Evolutionary conservation across 2,329 filamentous ascomycete genomes (phyloP).

Genomic region (Penicillium nordicum): DNA sequence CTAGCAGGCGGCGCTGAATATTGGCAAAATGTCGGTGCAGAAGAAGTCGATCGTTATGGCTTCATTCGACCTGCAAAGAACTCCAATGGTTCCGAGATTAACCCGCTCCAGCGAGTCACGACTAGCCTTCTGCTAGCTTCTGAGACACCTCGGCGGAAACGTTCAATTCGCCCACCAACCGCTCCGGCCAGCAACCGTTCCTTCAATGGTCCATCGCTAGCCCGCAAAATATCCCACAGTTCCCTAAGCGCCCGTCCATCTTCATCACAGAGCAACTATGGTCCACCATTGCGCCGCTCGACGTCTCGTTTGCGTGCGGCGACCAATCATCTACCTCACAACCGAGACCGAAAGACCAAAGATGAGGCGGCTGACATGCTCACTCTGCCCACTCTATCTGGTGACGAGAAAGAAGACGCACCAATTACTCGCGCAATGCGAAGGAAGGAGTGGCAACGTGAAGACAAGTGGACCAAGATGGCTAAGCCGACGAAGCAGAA

Average conservation of each 20-base stretch:
- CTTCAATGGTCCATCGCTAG: slow-evolving; percentile 40
- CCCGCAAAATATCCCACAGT: slow-evolving; percentile 41
- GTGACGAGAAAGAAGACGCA: slow-evolving; percentile 47
- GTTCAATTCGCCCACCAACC: slow-evolving; percentile 51
- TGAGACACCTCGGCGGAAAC: slow-evolving; percentile 53
- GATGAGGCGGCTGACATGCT: slow-evolving; percentile 65
- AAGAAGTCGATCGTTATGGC: slow-evolving; percentile 62
- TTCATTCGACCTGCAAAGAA: slow-evolving; percentile 51
- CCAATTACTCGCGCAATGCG: slow-evolving; percentile 49
- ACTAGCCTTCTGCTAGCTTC: slow-evolving; percentile 57
- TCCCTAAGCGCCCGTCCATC: slow-evolving; percentile 41
- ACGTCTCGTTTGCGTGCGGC: slow-evolving; percentile 50
- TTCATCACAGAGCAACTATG: slow-evolving; percentile 47
- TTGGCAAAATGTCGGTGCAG: slow-evolving; percentile 59
- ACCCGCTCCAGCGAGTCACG: slow-evolving; percentile 56
- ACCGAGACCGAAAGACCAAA: slow-evolving; percentile 52
- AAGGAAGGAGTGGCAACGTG: slow-evolving; percentile 59
- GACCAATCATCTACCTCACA: slow-evolving; percentile 52
- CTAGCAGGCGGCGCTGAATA: slow-evolving; percentile 63
- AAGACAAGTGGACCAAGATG: slow-evolving; percentile 68
- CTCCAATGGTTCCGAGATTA: slow-evolving; percentile 33
- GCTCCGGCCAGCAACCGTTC: slow-evolving; percentile 46
- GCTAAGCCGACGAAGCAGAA: slow-evolving; percentile 49
- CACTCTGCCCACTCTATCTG: slow-evolving; percentile 54
- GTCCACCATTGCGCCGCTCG: slow-evolving; percentile 40